These are phyloP conservation scores for Periconia macrospinosa DNA, from an alignment of 2,329 filamentous ascomycete genomes.

Conservation along the genomic window DNA sequence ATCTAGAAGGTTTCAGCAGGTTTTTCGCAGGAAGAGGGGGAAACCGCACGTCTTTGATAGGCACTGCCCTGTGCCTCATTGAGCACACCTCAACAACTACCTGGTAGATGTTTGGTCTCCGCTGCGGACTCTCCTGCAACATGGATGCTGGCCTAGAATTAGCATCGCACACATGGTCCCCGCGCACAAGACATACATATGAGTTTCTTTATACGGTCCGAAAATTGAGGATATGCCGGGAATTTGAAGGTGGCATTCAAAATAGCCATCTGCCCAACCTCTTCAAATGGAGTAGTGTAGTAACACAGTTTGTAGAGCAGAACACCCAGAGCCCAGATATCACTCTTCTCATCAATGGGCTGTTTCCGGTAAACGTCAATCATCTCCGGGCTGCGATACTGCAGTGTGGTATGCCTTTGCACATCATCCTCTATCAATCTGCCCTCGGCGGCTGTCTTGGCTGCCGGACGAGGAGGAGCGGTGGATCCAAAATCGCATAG, in stretches of 20 bases:
- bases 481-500: conserved; percentile 97
- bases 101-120: conserved; percentile 91
- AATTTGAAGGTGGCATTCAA: conserved; percentile 94
- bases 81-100: conserved; percentile 82
- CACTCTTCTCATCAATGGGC: conserved; percentile 96
- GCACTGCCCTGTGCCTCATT: conserved; percentile 85
- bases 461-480: conserved; percentile 79
- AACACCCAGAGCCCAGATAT: conserved; percentile 96
- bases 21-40: background rate
- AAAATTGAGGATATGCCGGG: conserved; percentile 85
- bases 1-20: conserved; percentile 45
- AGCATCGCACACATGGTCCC: conserved; percentile 9
- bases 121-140: conserved; percentile 79
- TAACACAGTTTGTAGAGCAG: conserved; percentile 98
- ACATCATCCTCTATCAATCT: conserved; percentile 94
- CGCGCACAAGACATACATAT: conserved; percentile 68
- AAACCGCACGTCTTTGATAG: conserved; percentile 76
- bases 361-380: conserved; percentile 96
- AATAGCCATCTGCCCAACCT: conserved; percentile 95
- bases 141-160: conserved; percentile 68
- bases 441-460: conserved; percentile 84
- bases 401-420: conserved; percentile 93
- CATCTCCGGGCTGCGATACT: conserved; percentile 98
- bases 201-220: conserved; percentile 82
- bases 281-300: conserved; percentile 98